Conservation (phyloP, 495 filamentous ascomycete genomes). For the Penicillium samsonianum region DNA sequence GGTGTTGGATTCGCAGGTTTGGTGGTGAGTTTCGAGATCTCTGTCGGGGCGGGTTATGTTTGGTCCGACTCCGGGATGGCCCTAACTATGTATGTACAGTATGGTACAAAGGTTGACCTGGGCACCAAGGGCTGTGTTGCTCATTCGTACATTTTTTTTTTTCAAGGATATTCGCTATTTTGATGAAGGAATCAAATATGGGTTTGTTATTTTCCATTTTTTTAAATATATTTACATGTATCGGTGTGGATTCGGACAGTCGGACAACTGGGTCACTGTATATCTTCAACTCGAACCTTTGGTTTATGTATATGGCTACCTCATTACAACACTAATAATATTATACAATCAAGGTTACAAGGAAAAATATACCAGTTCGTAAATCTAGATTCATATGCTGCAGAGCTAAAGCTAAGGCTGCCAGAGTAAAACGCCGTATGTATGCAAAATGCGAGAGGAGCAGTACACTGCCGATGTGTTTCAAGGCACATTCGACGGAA, state of each 20-base stretch:
- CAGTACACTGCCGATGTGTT: slow-evolving; percentile 7
- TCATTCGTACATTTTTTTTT: background rate
- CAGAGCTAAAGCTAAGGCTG: slow-evolving; percentile 10
- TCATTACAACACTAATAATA: background rate
- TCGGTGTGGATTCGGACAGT: background rate
- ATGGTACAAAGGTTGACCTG: background rate
- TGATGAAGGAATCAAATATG: background rate
- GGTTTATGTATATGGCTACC: background rate
- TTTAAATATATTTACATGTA: background rate
- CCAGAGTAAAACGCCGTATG: slow-evolving; percentile 21
- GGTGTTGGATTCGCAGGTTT: slow-evolving; percentile 12
- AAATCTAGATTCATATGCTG: slow-evolving; percentile 22
- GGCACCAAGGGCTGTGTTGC: background rate
- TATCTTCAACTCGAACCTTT: background rate
- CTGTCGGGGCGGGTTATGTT: slow-evolving; percentile 27
- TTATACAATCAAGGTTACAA: background rate
- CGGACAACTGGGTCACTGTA: background rate
- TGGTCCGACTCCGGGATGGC: slow-evolving; percentile 4
- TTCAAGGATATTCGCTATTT: background rate
- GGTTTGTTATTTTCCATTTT: background rate
- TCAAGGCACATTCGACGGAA: background rate
- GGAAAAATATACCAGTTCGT: background rate
- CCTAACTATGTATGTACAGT: slow-evolving; percentile 4
- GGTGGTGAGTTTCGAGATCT: slow-evolving; percentile 26
- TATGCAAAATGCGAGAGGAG: slow-evolving; percentile 36